Percentiles rank a stretch among this genome's conserved stretches.
Conservation (phyloP, 78 protist species). For the Protostelium mycophagum region DNA sequence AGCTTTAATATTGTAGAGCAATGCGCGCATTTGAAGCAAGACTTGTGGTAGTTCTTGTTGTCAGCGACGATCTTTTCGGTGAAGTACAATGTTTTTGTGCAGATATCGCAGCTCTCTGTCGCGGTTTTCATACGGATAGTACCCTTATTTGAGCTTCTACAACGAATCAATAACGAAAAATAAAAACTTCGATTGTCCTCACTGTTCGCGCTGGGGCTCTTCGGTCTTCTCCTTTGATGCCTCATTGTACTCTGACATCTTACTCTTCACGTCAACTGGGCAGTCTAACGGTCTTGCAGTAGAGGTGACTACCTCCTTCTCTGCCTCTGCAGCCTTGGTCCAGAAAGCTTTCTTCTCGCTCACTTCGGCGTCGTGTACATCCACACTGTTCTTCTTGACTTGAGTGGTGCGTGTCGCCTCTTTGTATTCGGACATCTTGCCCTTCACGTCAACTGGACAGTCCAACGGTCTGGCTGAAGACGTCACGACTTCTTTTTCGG, state of each 20-base stretch:
- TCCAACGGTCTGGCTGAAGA: not conserved
- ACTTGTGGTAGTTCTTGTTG: slow-evolving; percentile 42
- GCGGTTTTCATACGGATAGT: slow-evolving; percentile 50
- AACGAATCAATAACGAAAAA: slow-evolving; percentile 10
- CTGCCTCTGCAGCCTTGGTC: not conserved
- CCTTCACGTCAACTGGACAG: not conserved
- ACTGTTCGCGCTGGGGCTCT: not conserved
- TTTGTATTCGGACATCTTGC: not conserved
- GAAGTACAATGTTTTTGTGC: slow-evolving; percentile 38
- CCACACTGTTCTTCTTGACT: not conserved
- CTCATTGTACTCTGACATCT: not conserved
- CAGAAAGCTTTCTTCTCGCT: not conserved
- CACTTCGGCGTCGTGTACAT: not conserved
- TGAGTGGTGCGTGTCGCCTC: not conserved
- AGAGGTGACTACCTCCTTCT: not conserved
- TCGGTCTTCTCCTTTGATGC: not conserved
- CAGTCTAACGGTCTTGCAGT: not conserved
- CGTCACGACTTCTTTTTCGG: not conserved
- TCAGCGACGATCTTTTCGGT: slow-evolving; percentile 46
- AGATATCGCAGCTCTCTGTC: slow-evolving; percentile 46
- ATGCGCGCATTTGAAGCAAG: slow-evolving; percentile 41
- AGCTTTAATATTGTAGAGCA: slow-evolving; percentile 25
- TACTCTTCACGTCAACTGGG: not conserved
- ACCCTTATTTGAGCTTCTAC: slow-evolving; percentile 29
- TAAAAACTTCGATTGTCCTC: not conserved